Conservation (phyloP, 1,139 yeast species). For the Suhomyces yuchorum region DNA sequence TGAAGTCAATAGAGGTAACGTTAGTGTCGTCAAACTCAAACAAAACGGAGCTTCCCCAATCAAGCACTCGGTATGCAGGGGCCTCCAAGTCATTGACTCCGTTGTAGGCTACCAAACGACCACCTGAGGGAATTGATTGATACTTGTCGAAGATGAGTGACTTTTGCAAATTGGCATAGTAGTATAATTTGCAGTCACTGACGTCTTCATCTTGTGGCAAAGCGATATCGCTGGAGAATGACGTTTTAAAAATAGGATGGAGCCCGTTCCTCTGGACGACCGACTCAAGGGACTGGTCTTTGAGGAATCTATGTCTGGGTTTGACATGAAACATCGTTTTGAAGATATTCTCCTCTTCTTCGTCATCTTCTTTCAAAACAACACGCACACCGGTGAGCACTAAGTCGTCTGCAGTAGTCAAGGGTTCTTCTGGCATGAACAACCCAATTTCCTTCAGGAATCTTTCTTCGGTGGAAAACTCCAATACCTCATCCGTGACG, state of each 20-base stretch:
- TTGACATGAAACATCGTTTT: constrained; percentile 47
- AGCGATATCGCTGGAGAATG: constrained; percentile 14
- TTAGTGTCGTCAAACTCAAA: constrained; percentile 27
- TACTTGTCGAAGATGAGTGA: constrained; percentile 45
- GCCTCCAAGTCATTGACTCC: constrained; percentile 44
- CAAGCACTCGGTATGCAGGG: constrained; percentile 41
- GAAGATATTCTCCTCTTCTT: constrained; percentile 20
- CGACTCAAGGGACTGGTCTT: constrained; percentile 14
- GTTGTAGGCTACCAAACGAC: constrained; percentile 29
- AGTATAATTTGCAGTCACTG: constrained; percentile 34
- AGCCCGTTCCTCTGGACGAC: constrained; percentile 34
- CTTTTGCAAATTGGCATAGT: constrained; percentile 35
- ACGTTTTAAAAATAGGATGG: constrained; percentile 39
- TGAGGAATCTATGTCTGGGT: constrained; percentile 39
- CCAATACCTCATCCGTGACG: not conserved
- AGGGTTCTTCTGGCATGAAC: constrained; percentile 32
- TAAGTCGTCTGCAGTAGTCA: constrained; percentile 35
- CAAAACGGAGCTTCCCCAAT: constrained; percentile 48
- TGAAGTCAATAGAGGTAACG: constrained; percentile 24
- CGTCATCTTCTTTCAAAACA: constrained; percentile 22
- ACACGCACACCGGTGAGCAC: constrained; percentile 40
- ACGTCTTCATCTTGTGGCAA: constrained; percentile 26
- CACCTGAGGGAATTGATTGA: constrained; percentile 33
- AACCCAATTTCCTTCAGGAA: constrained; percentile 36
- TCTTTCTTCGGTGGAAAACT: not conserved